phyloP scores from a whole-genome alignment of 164 flowering plant genomes.

The Aristolochia contorta region DNA sequence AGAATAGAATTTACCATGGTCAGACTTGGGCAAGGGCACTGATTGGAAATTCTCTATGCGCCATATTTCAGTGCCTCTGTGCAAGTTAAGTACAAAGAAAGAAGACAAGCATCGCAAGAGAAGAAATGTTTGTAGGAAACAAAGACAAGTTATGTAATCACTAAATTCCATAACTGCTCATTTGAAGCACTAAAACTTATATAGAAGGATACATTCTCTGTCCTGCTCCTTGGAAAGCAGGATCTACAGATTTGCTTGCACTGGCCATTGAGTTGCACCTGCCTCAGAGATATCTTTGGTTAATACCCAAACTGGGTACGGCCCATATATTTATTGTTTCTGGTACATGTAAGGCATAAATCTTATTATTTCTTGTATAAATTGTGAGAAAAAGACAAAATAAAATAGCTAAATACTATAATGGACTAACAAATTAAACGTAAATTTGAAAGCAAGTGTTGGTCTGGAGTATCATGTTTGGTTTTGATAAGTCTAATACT shows the following conservation, averaged over 20 bases:
- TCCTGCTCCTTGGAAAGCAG: slow-evolving; percentile 91
- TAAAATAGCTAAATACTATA: too few relatives aligned
- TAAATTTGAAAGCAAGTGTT: too few relatives aligned
- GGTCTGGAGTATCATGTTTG: too few relatives aligned
- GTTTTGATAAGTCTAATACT: too few relatives aligned
- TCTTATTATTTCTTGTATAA: too few relatives aligned
- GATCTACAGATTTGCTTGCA: slow-evolving; percentile 66
- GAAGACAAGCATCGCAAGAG: too few relatives aligned
- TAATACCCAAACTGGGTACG: not conserved
- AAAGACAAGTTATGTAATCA: not conserved
- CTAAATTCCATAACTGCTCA: not conserved
- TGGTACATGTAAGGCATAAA: too few relatives aligned
- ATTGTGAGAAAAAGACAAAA: too few relatives aligned
- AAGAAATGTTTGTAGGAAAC: too few relatives aligned
- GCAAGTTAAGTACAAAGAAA: slow-evolving; percentile 33
- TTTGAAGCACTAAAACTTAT: not conserved
- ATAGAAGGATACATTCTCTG: slow-evolving; percentile 78
- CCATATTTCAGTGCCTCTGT: slow-evolving; percentile 95
- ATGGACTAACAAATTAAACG: too few relatives aligned
- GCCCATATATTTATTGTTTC: slow-evolving; percentile 5
- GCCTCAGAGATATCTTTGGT: not conserved
- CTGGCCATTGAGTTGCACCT: slow-evolving; percentile 39
- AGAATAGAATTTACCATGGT: slow-evolving; percentile 78
- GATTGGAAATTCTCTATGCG: slow-evolving; percentile 87
- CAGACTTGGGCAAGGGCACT: slow-evolving; percentile 81